Evolutionary conservation across 495 filamentous ascomycete species (phyloP).

Genomic region (Hypoxylon fragiforme): DNA sequence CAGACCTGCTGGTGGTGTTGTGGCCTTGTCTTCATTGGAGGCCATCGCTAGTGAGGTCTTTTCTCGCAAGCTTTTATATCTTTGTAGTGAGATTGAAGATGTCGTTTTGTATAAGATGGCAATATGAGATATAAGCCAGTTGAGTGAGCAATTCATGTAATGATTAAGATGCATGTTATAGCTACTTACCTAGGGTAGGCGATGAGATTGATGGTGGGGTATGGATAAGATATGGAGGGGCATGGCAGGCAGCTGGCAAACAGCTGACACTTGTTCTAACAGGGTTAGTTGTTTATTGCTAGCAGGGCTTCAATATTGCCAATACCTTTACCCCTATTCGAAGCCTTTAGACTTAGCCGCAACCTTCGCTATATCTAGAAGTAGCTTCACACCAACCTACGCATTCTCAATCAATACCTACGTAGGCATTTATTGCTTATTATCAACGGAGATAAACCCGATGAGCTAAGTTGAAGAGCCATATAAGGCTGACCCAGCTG

Average conservation of each 20-base stretch:
- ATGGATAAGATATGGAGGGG: constrained; percentile 37
- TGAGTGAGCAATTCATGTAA: too few species aligned
- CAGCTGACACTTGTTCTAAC: constrained; percentile 10
- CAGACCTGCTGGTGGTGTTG: not conserved
- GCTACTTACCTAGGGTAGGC: too few species aligned
- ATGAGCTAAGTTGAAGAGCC: not conserved
- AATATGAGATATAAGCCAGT: not conserved
- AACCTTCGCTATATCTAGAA: too few species aligned
- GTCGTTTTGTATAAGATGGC: not conserved
- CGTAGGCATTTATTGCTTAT: not conserved
- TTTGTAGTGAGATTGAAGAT: too few species aligned
- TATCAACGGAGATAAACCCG: not conserved
- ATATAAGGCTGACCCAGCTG: constrained; percentile 15
- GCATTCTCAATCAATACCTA: too few species aligned
- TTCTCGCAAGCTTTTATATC: not conserved
- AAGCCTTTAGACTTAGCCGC: too few species aligned
- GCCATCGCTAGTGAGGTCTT: constrained; percentile 5
- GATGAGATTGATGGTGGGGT: constrained; percentile 16
- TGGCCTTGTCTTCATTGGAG: not conserved
- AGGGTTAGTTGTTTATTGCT: too few species aligned
- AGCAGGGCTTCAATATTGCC: too few species aligned
- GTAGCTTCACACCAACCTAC: too few species aligned
- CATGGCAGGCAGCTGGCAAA: constrained; percentile 21
- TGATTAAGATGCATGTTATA: too few species aligned
- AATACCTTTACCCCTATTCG: too few species aligned